A percentile compares a stretch with the other conserved stretches of the same genome.
Conservation (phyloP, 1,284 basidiomycete genomes). For the Ceratobasidium sp. region DNA sequence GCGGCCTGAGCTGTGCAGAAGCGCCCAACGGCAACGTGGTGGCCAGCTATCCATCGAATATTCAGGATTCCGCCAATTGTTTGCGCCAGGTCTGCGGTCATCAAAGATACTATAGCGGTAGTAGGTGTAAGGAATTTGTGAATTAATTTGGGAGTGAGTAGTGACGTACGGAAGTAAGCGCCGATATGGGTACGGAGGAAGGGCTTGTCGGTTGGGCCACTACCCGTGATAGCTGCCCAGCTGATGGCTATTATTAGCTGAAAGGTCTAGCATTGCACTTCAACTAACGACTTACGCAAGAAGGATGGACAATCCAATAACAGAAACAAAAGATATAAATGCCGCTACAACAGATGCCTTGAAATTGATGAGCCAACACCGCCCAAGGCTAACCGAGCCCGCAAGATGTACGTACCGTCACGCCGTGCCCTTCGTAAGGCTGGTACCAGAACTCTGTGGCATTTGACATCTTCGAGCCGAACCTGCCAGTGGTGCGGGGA, state of each 20-base stretch:
- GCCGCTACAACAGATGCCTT: conserved; percentile 35
- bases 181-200: conserved; percentile 36
- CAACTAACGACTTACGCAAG: too few relatives aligned
- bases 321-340: conserved; percentile 30
- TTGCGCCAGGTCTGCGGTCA: conserved; percentile 55
- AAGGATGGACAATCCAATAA: conserved; percentile 5
- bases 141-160: too few relatives aligned
- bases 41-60: conserved; percentile 55
- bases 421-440: conserved; percentile 36
- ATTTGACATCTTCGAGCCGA: conserved; percentile 29
- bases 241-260: too few relatives aligned
- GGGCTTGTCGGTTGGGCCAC: conserved; percentile 29
- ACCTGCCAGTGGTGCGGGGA: not conserved
- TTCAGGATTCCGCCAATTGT: conserved; percentile 54
- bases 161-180: conserved; percentile 23
- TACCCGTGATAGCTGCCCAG: conserved; percentile 32
- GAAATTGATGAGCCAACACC: not conserved
- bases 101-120: conserved; percentile 51
- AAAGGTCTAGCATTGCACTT: too few relatives aligned
- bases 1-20: conserved; percentile 57
- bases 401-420: conserved; percentile 21
- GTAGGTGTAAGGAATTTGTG: too few relatives aligned
- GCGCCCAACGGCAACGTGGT: conserved; percentile 53
- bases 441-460: conserved; percentile 26
- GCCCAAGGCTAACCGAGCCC: too few relatives aligned